Evolutionary conservation across 495 filamentous ascomycete genomes (phyloP).

Genomic region (Xylaria bambusicola): DNA sequence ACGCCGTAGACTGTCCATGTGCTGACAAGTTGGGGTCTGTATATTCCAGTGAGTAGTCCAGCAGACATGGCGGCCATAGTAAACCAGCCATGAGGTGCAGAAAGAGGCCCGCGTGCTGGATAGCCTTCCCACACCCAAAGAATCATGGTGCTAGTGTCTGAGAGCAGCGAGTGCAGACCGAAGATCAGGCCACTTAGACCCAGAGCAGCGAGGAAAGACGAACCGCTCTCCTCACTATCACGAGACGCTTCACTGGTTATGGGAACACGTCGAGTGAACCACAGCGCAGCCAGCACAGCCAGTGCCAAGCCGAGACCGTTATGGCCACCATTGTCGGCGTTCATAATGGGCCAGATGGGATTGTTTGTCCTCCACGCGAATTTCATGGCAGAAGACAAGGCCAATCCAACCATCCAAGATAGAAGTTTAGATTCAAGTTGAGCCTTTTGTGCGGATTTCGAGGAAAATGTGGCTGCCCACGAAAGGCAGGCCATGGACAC

Average conservation of each 20-base stretch:
- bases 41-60: conserved; percentile 78
- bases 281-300: conserved; percentile 70
- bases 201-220: conserved; percentile 68
- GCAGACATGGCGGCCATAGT: conserved; percentile 84
- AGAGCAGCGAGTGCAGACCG: conserved; percentile 87
- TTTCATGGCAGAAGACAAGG: conserved; percentile 85
- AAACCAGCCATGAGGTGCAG: conserved; percentile 82
- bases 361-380: conserved; percentile 97
- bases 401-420: conserved; percentile 78
- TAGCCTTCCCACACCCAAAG: conserved; percentile 99
- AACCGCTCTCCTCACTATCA: conserved; percentile 56
- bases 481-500: conserved; percentile 76
- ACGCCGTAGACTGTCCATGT: conserved; percentile 82
- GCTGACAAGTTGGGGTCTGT: conserved; percentile 65
- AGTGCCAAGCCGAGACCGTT: conserved; percentile 81
- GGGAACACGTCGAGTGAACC: conserved; percentile 63
- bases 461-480: conserved; percentile 78
- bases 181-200: conserved; percentile 87
- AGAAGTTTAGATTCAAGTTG: conserved; percentile 79
- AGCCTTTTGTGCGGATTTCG: conserved; percentile 70
- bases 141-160: conserved; percentile 98
- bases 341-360: conserved; percentile 93
- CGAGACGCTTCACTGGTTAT: conserved; percentile 51
- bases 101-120: conserved; percentile 85
- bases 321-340: conserved; percentile 85